Percentiles rank a stretch among this genome's conserved stretches.
Conservation (phyloP, 2,329 filamentous ascomycete species). For the Pseudogymnoascus sp. region DNA sequence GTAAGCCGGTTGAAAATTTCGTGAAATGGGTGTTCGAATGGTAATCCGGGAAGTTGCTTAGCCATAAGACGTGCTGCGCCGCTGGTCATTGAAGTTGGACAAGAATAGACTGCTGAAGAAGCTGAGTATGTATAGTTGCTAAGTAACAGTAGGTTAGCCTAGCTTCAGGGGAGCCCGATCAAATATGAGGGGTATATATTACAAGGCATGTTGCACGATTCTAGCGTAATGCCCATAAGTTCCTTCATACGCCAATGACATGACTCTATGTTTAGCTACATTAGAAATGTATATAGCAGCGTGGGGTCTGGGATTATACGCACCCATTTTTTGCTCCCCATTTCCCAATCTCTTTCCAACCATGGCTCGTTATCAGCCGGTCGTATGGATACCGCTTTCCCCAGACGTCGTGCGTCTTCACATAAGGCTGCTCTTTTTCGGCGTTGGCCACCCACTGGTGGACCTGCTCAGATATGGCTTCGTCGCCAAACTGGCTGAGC, state of each 20-base stretch:
- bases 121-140: constrained; percentile 38
- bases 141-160: constrained; percentile 2
- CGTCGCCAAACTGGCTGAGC: constrained; percentile 8
- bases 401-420: constrained; percentile 12
- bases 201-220: constrained; percentile 35
- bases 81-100: constrained; percentile 43
- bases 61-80: constrained; percentile 29
- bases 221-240: constrained; percentile 31
- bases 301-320: not conserved
- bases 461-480: constrained; percentile 9
- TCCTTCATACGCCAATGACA: constrained; percentile 36
- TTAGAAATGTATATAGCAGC: not conserved
- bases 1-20: constrained; percentile 32
- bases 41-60: constrained; percentile 15
- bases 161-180: not conserved
- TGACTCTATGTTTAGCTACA: constrained; percentile 19
- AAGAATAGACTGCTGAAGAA: constrained; percentile 40
- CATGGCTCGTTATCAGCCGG: constrained; percentile 8
- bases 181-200: constrained; percentile 9
- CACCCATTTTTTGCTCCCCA: constrained; percentile 12
- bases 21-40: constrained; percentile 22
- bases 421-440: constrained; percentile 11
- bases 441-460: constrained; percentile 8
- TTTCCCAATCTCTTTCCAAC: constrained; percentile 11
- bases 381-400: constrained; percentile 8